Percentiles rank a stretch among this genome's conserved stretches.
These are phyloP conservation scores for Ampelocalamus luodianensis DNA, from an alignment of 176 grass and related monocot genomes.

Conservation along the genomic window DNA sequence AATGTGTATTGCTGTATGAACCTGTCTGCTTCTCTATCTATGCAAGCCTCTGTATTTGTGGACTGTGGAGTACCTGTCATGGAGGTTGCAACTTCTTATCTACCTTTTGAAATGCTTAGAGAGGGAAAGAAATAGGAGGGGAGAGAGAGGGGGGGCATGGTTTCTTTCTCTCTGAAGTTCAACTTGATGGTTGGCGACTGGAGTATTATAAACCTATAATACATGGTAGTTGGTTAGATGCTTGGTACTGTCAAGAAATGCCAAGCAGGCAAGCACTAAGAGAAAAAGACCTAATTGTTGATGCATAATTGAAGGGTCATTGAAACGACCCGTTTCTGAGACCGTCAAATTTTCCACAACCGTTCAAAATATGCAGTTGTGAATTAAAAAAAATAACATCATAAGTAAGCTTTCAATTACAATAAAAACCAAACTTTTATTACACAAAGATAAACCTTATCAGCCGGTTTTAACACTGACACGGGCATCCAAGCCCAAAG, in stretches of 20 bases:
- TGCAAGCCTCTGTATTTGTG: neutral
- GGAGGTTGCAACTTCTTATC: conserved; percentile 57
- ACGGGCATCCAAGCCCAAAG: too few relatives aligned
- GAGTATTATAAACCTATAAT: conserved; percentile 24
- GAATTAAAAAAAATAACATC: too few relatives aligned
- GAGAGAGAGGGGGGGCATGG: neutral
- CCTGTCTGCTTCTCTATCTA: neutral
- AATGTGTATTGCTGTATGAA: neutral
- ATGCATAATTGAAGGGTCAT: conserved; percentile 36
- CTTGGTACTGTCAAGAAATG: conserved; percentile 45
- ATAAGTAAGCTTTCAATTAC: too few relatives aligned
- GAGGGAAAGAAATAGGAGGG: neutral
- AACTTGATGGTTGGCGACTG: conserved; percentile 54
- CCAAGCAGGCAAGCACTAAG: conserved; percentile 49
- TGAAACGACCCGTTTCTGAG: too few relatives aligned
- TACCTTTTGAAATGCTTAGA: conserved; percentile 38
- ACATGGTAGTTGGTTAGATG: conserved; percentile 49
- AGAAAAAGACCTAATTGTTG: conserved; percentile 37
- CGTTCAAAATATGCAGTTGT: too few relatives aligned
- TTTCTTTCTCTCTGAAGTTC: conserved; percentile 23
- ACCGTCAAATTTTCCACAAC: too few relatives aligned
- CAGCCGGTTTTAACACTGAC: too few relatives aligned
- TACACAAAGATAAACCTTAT: too few relatives aligned
- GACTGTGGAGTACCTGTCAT: conserved; percentile 20
- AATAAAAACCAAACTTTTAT: too few relatives aligned